phyloP scores from a whole-genome alignment of 2,329 filamentous ascomycete species.

The Aspergillus niger region DNA sequence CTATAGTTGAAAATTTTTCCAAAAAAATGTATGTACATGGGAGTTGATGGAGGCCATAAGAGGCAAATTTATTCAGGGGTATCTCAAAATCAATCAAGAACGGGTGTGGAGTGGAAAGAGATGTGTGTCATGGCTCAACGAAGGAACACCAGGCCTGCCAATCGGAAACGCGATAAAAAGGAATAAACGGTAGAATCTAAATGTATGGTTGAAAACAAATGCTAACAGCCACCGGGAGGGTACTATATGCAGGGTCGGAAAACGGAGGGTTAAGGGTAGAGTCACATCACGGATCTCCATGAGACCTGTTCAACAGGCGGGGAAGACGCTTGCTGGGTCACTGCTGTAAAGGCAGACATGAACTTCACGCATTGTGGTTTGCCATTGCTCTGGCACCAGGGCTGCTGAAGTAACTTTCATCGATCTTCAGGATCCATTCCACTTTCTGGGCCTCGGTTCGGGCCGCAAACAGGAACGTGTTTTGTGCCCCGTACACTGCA shows the following conservation, averaged over 20 bases:
- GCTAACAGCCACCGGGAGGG: not conserved
- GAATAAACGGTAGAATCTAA: slow-evolving; percentile 3
- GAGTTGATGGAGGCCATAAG: slow-evolving; percentile 30
- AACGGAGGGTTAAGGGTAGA: too few relatives aligned
- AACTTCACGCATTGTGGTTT: slow-evolving; percentile 14
- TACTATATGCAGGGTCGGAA: not conserved
- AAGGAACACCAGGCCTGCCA: slow-evolving; percentile 25
- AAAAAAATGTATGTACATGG: slow-evolving; percentile 35
- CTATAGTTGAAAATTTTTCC: slow-evolving; percentile 25
- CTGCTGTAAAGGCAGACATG: slow-evolving; percentile 18
- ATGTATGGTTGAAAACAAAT: not conserved
- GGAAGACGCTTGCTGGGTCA: slow-evolving; percentile 11
- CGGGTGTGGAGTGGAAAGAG: slow-evolving; percentile 25
- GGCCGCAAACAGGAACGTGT: slow-evolving; percentile 92
- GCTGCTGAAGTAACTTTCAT: slow-evolving; percentile 70
- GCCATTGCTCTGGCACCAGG: slow-evolving; percentile 28
- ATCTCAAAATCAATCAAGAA: slow-evolving; percentile 39
- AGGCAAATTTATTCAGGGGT: slow-evolving; percentile 41
- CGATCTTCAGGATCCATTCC: slow-evolving; percentile 95
- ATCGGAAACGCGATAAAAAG: slow-evolving; percentile 15
- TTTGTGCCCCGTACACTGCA: slow-evolving; percentile 90
- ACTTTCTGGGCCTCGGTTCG: slow-evolving; percentile 88
- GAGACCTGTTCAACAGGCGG: slow-evolving; percentile 11
- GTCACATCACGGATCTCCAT: not conserved
- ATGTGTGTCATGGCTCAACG: slow-evolving; percentile 15